These are phyloP conservation scores for Mucor velutinosus DNA, from an alignment of 371 early-diverging fungal species.

Conservation along the genomic window DNA sequence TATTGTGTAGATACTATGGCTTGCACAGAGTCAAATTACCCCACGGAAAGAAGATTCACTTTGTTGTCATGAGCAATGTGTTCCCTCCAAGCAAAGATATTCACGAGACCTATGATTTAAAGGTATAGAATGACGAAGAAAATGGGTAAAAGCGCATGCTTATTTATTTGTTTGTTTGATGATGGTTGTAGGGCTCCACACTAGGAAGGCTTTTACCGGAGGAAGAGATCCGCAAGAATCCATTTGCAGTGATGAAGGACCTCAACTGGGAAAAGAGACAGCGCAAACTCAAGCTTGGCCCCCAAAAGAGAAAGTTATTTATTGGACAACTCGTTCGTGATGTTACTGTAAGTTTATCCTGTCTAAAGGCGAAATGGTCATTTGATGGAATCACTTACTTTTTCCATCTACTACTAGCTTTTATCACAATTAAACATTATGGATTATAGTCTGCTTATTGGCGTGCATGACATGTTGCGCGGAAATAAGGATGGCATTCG, in stretches of 20 bases:
- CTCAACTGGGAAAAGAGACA: conserved; percentile 86
- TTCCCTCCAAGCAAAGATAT: conserved; percentile 97
- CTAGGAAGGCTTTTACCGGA: conserved; percentile 82
- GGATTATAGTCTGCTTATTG: conserved; percentile 93
- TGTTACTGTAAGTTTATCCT: conserved; percentile 55
- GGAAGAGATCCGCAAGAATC: conserved; percentile 78
- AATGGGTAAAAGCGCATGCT: background rate
- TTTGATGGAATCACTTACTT: background rate
- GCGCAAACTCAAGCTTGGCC: conserved; percentile 83
- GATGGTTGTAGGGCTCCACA: conserved; percentile 59
- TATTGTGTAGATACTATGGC: conserved; percentile 93
- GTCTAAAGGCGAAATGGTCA: background rate
- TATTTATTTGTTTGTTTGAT: conserved; percentile 1
- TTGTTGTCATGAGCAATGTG: conserved; percentile 98
- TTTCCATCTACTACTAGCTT: conserved; percentile 66
- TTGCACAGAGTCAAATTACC: conserved; percentile 95
- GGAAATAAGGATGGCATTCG: conserved; percentile 91
- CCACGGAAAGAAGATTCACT: conserved; percentile 91
- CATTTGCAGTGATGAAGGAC: conserved; percentile 93
- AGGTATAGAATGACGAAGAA: conserved; percentile 51
- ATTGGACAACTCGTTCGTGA: conserved; percentile 88
- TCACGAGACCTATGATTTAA: conserved; percentile 95
- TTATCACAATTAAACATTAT: conserved; percentile 81
- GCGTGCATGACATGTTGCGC: conserved; percentile 83
- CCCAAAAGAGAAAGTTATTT: conserved; percentile 79